A percentile compares a stretch with the other conserved stretches of the same genome.
These are phyloP conservation scores for Urostyla sp. DNA, from an alignment of 73 alveolate genomes.

Conservation along the genomic window DNA sequence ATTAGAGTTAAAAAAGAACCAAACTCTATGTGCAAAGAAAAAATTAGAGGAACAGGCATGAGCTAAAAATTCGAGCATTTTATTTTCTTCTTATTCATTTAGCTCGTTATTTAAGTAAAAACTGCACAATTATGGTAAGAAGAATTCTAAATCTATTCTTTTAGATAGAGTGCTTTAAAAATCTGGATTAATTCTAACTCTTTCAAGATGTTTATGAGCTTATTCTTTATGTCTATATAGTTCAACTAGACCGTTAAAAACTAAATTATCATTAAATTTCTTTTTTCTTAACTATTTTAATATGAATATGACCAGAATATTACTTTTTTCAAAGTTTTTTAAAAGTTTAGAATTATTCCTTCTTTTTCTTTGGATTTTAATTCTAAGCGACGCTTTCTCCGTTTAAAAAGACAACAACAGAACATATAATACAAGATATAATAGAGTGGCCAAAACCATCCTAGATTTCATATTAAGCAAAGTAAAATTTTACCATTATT, in stretches of 20 bases:
- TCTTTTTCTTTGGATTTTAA: not conserved
- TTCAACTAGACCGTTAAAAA: not conserved
- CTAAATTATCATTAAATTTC: conserved; percentile 4
- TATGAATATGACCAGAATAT: not conserved
- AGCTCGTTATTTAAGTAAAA: conserved; percentile 50
- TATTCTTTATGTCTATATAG: conserved; percentile 43
- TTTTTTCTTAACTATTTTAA: conserved; percentile 19
- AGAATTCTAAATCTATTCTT: conserved; percentile 84
- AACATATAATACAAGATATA: conserved; percentile 29
- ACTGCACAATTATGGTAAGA: conserved; percentile 72
- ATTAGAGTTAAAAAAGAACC: conserved; percentile 66
- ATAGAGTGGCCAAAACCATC: conserved; percentile 30
- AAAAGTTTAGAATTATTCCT: not conserved
- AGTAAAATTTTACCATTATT: too few relatives aligned
- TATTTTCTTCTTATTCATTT: conserved; percentile 11
- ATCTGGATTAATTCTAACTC: conserved; percentile 69
- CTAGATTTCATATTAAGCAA: not conserved
- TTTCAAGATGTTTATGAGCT: conserved; percentile 40
- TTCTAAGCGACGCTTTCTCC: not conserved
- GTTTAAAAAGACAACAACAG: conserved; percentile 36
- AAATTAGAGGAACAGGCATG: conserved; percentile 50
- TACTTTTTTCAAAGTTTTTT: conserved; percentile 47
- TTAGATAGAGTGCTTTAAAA: conserved; percentile 7
- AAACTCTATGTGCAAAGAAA: conserved; percentile 68
- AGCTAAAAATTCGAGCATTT: conserved; percentile 7